Base-by-base conservation (phyloP, 2,329 filamentous ascomycete genomes). In the Ilyonectria mors-panacis region DNA sequence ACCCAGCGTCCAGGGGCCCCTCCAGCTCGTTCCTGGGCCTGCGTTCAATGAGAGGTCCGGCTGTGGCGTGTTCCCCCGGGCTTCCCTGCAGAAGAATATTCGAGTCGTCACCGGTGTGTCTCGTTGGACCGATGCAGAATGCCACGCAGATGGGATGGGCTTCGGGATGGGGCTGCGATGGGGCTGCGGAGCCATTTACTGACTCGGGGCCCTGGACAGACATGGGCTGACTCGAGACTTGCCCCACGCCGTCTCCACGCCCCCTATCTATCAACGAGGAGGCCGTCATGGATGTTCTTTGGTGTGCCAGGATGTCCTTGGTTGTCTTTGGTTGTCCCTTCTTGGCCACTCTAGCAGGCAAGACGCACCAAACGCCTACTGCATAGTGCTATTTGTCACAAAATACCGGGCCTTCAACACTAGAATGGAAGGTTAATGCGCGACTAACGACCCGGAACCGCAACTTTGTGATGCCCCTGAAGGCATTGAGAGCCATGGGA, bases 381-480 rank as follows among this genome's bases (percentile, higher is more conserved):
- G 30, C 30, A 33, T 9, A 33, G 30, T 17, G 19, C 50, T 33
- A 61, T 57, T 51, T 65, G 57, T 65, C 56, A 39, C 63, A 39
- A 45, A 39, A 61, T 28, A 30, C 26, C 54, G 37, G 23, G 15
- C n/a, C 30, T 17, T 26, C 9, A 45, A 48, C 54, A 59, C 60
- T 39, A 55, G 55, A 59, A 59, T 53, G 62, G 51, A 58, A 55
- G 48, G 50, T 53, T 35, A 28, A 28, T 47, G 50, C 59, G 50
- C 57, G 23, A 44, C 66, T 63, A 66, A 44, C 33, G 19, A 21
- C 12, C 50, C 28, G 28, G 28, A 51, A 44, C 35, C 57, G 58
- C 42, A 47, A 59, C 48, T 7, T 17, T 30, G 60, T 45, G 55
- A 66, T 51, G 63, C 68, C 67, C 69, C 69, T 69, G 69, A 66